Evolutionary conservation across 2,329 filamentous ascomycete species (phyloP).

Genomic region (Colletotrichum euphorbiae): DNA sequence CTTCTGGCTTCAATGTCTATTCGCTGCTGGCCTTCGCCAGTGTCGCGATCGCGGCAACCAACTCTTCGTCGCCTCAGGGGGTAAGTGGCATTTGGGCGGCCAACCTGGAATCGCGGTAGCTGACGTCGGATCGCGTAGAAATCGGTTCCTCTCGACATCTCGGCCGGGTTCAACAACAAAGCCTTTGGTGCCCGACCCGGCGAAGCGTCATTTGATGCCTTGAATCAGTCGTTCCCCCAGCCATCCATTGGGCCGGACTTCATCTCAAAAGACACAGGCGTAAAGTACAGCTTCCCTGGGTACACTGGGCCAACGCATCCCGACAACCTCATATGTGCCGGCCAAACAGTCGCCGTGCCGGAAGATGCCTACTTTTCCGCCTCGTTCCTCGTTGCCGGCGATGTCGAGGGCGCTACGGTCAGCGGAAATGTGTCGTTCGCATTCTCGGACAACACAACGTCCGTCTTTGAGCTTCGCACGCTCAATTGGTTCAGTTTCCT

Average conservation of each 20-base stretch:
- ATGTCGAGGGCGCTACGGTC: constrained; percentile 53
- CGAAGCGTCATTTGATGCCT: constrained; percentile 57
- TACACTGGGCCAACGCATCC: constrained; percentile 49
- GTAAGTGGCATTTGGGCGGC: neutral
- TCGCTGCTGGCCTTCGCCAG: constrained; percentile 13
- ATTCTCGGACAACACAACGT: constrained; percentile 55
- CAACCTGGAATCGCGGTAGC: accelerated
- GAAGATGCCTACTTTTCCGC: constrained; percentile 53
- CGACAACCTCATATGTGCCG: constrained; percentile 58
- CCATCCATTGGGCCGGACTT: constrained; percentile 49
- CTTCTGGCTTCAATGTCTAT: neutral
- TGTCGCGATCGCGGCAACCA: constrained; percentile 2
- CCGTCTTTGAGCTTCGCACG: constrained; percentile 55
- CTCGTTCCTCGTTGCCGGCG: constrained; percentile 56
- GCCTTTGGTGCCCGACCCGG: constrained; percentile 57
- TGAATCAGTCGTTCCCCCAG: constrained; percentile 56
- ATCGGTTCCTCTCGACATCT: constrained; percentile 16
- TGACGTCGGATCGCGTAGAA: constrained; percentile 4
- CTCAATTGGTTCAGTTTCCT: constrained; percentile 58
- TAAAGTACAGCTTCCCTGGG: constrained; percentile 55
- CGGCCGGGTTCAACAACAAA: constrained; percentile 57
- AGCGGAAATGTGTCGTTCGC: constrained; percentile 55
- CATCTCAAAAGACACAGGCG: constrained; percentile 54
- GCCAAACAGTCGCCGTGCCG: constrained; percentile 53
- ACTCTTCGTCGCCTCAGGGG: neutral